Evolutionary conservation across 495 filamentous ascomycete genomes (phyloP).

Genomic region (Hypoxylon lenormandii): DNA sequence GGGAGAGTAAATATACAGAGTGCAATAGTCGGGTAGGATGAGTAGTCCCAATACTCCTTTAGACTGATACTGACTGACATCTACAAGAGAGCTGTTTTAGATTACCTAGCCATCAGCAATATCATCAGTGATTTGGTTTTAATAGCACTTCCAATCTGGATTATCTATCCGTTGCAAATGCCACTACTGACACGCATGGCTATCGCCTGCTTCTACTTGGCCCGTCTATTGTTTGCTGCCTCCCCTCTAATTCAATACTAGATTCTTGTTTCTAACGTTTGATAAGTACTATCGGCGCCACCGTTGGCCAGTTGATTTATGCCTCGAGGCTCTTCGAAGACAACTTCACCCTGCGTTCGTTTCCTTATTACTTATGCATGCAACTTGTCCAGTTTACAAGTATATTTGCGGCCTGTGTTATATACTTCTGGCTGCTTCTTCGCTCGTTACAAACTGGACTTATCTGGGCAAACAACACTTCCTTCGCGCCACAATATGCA

Average conservation of each 20-base stretch:
- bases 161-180: slow-evolving; percentile 5
- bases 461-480: slow-evolving; percentile 17
- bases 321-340: slow-evolving; percentile 15
- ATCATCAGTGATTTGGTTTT: not conserved
- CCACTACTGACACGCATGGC: not conserved
- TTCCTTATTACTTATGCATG: slow-evolving; percentile 29
- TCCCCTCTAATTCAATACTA: not conserved
- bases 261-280: not conserved
- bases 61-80: not conserved
- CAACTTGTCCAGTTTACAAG: slow-evolving; percentile 27
- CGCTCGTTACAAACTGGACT: slow-evolving; percentile 32
- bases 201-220: not conserved
- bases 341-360: slow-evolving; percentile 24
- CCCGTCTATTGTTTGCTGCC: not conserved
- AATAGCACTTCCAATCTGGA: not conserved
- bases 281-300: slow-evolving; percentile 22
- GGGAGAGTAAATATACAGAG: slow-evolving; percentile 48
- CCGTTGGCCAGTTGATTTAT: slow-evolving; percentile 24
- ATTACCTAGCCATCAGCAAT: not conserved
- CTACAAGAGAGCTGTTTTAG: not conserved
- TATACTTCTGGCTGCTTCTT: slow-evolving; percentile 41
- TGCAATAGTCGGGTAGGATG: slow-evolving; percentile 51
- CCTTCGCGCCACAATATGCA: slow-evolving; percentile 6
- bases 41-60: too few species aligned
- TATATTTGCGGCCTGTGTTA: slow-evolving; percentile 17